A percentile compares a stretch with the other conserved stretches of the same genome.
These are phyloP conservation scores for Didymella lethalis DNA, from an alignment of 2,329 filamentous ascomycete genomes.

Conservation along the genomic window DNA sequence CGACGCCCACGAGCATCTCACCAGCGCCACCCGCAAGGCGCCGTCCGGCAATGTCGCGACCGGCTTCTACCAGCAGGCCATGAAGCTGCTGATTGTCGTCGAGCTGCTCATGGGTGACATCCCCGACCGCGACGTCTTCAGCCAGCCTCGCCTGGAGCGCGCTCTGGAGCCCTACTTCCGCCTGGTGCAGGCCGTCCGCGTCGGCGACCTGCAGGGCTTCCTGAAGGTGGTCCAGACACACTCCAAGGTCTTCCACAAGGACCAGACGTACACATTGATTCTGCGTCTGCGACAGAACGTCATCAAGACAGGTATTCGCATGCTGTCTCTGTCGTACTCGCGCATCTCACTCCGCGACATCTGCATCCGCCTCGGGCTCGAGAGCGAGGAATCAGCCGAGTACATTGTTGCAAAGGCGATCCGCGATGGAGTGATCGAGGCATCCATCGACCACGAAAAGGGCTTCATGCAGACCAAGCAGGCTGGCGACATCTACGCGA, in stretches of 20 bases:
- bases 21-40: slow-evolving; percentile 92
- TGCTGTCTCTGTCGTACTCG: slow-evolving; percentile 98
- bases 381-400: slow-evolving; percentile 96
- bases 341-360: slow-evolving; percentile 97
- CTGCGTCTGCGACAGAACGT: slow-evolving; percentile 96
- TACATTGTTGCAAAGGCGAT: slow-evolving; percentile 99
- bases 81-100: slow-evolving; percentile 94
- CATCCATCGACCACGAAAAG: slow-evolving; percentile 88
- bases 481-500: slow-evolving; percentile 93
- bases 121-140: slow-evolving; percentile 92
- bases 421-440: slow-evolving; percentile 95
- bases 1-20: slow-evolving; percentile 93
- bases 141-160: slow-evolving; percentile 84
- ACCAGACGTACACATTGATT: slow-evolving; percentile 95
- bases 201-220: slow-evolving; percentile 95
- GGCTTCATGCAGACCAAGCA: slow-evolving; percentile 99
- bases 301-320: slow-evolving; percentile 98
- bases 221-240: slow-evolving; percentile 84
- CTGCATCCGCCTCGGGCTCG: slow-evolving; percentile 90
- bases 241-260: slow-evolving; percentile 84
- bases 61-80: slow-evolving; percentile 94
- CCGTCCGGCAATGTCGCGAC: slow-evolving; percentile 87
- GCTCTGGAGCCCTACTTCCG: slow-evolving; percentile 92
- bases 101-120: slow-evolving; percentile 99
- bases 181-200: slow-evolving; percentile 91